Percentiles rank a stretch among this genome's conserved stretches.
phyloP scores from a whole-genome alignment of 768 basidiomycete species.

The Chlorophyllum brunneum region DNA sequence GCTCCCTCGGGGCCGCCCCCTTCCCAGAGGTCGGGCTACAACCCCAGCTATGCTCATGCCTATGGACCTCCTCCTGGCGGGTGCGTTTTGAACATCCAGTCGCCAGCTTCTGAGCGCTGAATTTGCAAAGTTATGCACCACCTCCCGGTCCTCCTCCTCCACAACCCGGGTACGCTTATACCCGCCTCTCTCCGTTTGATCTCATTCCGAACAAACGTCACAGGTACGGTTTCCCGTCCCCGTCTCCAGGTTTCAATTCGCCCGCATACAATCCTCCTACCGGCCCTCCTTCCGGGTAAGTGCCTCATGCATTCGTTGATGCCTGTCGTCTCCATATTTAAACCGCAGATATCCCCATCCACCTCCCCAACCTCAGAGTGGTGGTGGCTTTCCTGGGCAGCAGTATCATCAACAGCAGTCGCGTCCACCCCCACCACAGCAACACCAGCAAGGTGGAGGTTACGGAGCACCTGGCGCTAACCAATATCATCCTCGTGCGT shows the following conservation, averaged over 20 bases:
- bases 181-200: background rate
- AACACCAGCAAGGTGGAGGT: background rate
- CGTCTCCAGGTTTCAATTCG: slow-evolving; percentile 5
- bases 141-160: slow-evolving; percentile 19
- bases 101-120: background rate
- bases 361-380: slow-evolving; percentile 15
- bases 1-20: slow-evolving; percentile 18
- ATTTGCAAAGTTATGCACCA: slow-evolving; percentile 15
- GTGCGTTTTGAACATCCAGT: slow-evolving; percentile 1
- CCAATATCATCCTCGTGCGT: slow-evolving; percentile 20
- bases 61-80: slow-evolving; percentile 21
- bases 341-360: background rate
- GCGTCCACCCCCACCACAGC: background rate
- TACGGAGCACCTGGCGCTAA: slow-evolving; percentile 17
- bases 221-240: slow-evolving; percentile 12
- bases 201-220: background rate
- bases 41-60: slow-evolving; percentile 38
- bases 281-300: slow-evolving; percentile 27
- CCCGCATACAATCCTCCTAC: slow-evolving; percentile 13
- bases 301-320: slow-evolving; percentile 1
- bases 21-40: slow-evolving; percentile 26
- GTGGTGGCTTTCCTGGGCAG: slow-evolving; percentile 36
- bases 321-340: background rate
- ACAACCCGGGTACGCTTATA: slow-evolving; percentile 5
- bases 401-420: slow-evolving; percentile 36